Evolutionary conservation across 768 basidiomycete genomes (phyloP).

Genomic region (Sistotremastrum suecicum): DNA sequence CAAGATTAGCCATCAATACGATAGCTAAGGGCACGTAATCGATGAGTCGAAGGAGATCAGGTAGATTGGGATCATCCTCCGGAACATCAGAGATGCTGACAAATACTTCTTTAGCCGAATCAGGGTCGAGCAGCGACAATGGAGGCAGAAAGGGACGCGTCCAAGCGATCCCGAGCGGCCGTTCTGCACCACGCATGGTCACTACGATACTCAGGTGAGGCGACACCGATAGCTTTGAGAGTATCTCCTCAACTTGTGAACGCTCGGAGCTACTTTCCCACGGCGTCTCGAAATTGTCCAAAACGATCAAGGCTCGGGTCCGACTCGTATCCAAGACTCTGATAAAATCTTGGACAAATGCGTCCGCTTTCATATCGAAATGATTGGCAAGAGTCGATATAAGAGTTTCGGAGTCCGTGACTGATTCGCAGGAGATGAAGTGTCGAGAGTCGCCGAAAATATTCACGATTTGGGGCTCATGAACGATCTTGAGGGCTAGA

Average conservation of each 20-base stretch:
- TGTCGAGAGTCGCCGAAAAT: slow-evolving; percentile 14
- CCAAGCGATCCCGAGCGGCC: slow-evolving; percentile 17
- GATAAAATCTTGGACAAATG: slow-evolving; percentile 11
- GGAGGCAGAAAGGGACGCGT: slow-evolving; percentile 6
- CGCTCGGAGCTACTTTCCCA: slow-evolving; percentile 17
- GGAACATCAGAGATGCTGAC: slow-evolving; percentile 10
- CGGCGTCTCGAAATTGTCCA: slow-evolving; percentile 29
- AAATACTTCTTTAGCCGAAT: slow-evolving; percentile 12
- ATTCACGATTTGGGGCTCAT: slow-evolving; percentile 11
- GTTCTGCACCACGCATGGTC: slow-evolving; percentile 19
- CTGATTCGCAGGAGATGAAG: slow-evolving; percentile 22
- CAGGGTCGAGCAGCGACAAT: slow-evolving; percentile 5
- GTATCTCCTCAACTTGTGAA: slow-evolving; percentile 12
- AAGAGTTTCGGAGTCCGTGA: slow-evolving; percentile 13
- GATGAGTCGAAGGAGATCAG: slow-evolving; percentile 12
- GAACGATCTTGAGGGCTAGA: slow-evolving; percentile 19
- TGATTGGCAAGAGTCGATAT: slow-evolving; percentile 5
- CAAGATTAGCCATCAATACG: slow-evolving; percentile 19
- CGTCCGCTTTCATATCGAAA: slow-evolving; percentile 12
- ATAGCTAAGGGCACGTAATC: slow-evolving; percentile 21
- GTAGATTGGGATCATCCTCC: slow-evolving; percentile 11
- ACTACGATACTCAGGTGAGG: slow-evolving; percentile 18
- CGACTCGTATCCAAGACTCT: slow-evolving; percentile 11
- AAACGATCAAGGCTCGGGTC: slow-evolving; percentile 14
- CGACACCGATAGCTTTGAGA: slow-evolving; percentile 13